These are phyloP conservation scores for Suhomyces chickasaworum DNA, from an alignment of 1,139 yeast genomes.

Conservation along the genomic window DNA sequence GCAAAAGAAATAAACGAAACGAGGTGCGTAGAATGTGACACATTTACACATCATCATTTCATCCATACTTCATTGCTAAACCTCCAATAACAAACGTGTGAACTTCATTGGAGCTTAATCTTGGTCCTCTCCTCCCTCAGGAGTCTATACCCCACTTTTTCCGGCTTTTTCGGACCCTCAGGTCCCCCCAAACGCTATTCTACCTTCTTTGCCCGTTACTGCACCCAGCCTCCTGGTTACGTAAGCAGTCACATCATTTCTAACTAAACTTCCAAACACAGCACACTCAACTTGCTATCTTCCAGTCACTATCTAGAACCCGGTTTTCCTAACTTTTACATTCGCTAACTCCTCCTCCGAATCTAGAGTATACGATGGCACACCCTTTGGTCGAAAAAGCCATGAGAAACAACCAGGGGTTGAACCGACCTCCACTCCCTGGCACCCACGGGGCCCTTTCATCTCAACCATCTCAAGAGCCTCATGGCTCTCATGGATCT, in stretches of 20 bases:
- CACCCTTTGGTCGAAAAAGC: conserved; percentile 4
- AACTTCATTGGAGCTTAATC: too few relatives aligned
- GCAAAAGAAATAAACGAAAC: neutral
- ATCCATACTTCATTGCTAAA: too few relatives aligned
- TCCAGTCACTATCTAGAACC: neutral
- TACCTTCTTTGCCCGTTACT: neutral
- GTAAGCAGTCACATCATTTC: neutral
- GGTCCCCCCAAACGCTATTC: too few relatives aligned
- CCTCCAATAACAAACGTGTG: too few relatives aligned
- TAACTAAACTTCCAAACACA: neutral
- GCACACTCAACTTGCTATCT: neutral
- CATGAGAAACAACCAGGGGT: neutral
- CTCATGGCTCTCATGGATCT: neutral
- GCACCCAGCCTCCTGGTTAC: neutral
- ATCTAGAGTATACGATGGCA: conserved; percentile 4
- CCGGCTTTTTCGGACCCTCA: neutral
- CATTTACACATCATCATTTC: neutral
- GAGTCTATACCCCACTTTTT: neutral
- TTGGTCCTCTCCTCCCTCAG: neutral
- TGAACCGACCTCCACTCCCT: conserved; percentile 1
- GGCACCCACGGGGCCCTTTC: conserved; percentile 1
- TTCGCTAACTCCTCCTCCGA: conserved; percentile 1
- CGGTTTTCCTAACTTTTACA: conserved; percentile 1
- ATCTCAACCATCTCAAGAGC: neutral
- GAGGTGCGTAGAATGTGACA: neutral